Base-by-base conservation (phyloP, 768 basidiomycete species). In the Tricholoma saponaceum region DNA sequence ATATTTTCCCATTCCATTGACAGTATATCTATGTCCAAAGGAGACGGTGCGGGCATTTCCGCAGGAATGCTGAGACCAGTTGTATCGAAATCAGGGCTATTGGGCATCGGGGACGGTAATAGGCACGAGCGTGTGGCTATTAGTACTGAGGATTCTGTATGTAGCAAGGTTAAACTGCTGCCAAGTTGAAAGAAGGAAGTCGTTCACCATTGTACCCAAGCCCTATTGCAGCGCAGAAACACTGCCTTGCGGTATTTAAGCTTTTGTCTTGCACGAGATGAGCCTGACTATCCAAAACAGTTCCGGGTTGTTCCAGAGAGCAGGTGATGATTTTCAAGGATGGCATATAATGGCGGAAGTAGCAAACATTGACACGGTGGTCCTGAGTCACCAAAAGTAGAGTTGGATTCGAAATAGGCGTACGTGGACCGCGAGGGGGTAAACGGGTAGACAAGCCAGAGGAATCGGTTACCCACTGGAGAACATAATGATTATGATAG, bases 351-450 rank as follows among this genome's bases (percentile, higher is more conserved):
- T 79, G 72, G 14, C 81, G 81, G 44, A 83, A 66, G 63, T 81
- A 85, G 66, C 78, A 83, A 47, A 86, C 65, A 51, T 81, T 76
- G 18, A 85, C 70, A 32, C 76, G 77, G 51, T 85, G 82, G 55
- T 83, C 77, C 69, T 89, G 82, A 0, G 87, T 88, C 14, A 90
- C 82, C 12, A 89, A 73, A 10, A 88, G 60, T 43, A 90, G 73
- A 7, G 80, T 80, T n/a, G 82, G 79, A 49, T 74, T 75, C 16
- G 81, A 78, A 1, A 83, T 67, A 4, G 82, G 82, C 16, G 80
- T 78, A 9, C 62, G 62, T 16, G 88, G 87, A 1, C 89, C 89
- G 30, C 79, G 76, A 4, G 74, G 72, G 47, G 87, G 84, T 20
- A 87, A 74, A 54, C 88, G 86, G 33, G 66, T 71, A 3, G 80